Percentiles rank a stretch among this genome's conserved stretches.
phyloP scores from a whole-genome alignment of 1,284 basidiomycete genomes.

The Ceratobasidium sp. region DNA sequence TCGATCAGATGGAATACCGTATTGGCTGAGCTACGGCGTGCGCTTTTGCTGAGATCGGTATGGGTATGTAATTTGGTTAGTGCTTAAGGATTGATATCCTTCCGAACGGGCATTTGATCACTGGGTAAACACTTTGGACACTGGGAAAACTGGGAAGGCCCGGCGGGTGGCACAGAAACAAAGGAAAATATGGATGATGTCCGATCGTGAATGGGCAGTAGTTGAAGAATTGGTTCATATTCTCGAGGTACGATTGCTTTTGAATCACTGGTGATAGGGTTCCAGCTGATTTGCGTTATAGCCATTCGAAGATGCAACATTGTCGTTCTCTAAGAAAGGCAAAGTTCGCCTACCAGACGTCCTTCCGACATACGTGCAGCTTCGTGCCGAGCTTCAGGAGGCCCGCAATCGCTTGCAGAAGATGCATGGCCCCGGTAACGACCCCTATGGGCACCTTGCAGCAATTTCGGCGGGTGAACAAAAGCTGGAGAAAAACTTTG shows the following conservation, averaged over 20 bases:
- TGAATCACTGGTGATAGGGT: too few relatives aligned
- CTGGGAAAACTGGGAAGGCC: slow-evolving; percentile 4
- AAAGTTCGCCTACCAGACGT: background rate
- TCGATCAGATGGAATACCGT: slow-evolving; percentile 10
- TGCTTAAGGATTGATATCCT: too few relatives aligned
- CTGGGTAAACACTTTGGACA: slow-evolving; percentile 5
- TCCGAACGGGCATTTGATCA: slow-evolving; percentile 17
- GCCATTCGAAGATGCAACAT: slow-evolving; percentile 14
- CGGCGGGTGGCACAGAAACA: background rate
- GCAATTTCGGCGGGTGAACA: slow-evolving; percentile 7
- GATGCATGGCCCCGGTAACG: background rate
- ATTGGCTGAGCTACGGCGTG: slow-evolving; percentile 7
- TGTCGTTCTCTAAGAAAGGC: slow-evolving; percentile 9
- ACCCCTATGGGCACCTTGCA: background rate
- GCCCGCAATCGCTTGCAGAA: background rate
- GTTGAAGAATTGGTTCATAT: slow-evolving; percentile 6
- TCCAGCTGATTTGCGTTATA: background rate
- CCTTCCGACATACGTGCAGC: slow-evolving; percentile 12
- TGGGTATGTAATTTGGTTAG: background rate
- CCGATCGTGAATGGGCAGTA: background rate
- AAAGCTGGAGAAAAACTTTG: slow-evolving; percentile 21
- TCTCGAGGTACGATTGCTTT: slow-evolving; percentile 5
- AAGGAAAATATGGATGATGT: slow-evolving; percentile 12
- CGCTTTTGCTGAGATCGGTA: slow-evolving; percentile 1
- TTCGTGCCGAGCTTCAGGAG: background rate